These are phyloP conservation scores for Globisporangium irregulare DNA, from an alignment of 352 stramenopile species.

Conservation along the genomic window DNA sequence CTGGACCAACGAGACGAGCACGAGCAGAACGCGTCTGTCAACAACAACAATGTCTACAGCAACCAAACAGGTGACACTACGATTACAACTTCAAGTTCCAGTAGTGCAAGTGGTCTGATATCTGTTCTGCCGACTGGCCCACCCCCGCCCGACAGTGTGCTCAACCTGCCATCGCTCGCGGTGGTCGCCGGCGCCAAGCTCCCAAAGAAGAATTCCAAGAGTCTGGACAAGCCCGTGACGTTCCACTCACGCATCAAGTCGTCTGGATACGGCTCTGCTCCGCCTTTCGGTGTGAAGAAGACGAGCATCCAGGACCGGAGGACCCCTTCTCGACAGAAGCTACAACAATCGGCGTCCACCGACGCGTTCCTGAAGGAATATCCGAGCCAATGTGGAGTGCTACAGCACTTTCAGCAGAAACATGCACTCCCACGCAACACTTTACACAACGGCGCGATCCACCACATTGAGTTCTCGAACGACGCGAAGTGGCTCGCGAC, in stretches of 20 bases:
- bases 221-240: slow-evolving; percentile 70
- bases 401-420: slow-evolving; percentile 62
- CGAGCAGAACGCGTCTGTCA: neutral
- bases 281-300: slow-evolving; percentile 29
- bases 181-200: slow-evolving; percentile 14
- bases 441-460: slow-evolving; percentile 66
- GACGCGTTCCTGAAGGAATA: slow-evolving; percentile 69
- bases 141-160: slow-evolving; percentile 45
- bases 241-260: slow-evolving; percentile 81
- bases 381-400: slow-evolving; percentile 45
- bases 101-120: slow-evolving; percentile 15
- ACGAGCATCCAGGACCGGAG: slow-evolving; percentile 27
- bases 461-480: slow-evolving; percentile 73
- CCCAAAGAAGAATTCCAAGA: slow-evolving; percentile 22
- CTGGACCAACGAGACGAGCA: neutral
- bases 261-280: slow-evolving; percentile 63
- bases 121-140: slow-evolving; percentile 52
- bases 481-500: slow-evolving; percentile 75
- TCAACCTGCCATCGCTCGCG: slow-evolving; percentile 51
- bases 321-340: slow-evolving; percentile 7
- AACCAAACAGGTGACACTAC: neutral
- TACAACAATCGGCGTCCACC: slow-evolving; percentile 17
- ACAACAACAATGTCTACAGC: neutral
- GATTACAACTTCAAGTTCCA: neutral
- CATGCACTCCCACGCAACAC: slow-evolving; percentile 46